These are phyloP conservation scores for Sporothrix humicola DNA, from an alignment of 2,329 filamentous ascomycete genomes.

Conservation along the genomic window DNA sequence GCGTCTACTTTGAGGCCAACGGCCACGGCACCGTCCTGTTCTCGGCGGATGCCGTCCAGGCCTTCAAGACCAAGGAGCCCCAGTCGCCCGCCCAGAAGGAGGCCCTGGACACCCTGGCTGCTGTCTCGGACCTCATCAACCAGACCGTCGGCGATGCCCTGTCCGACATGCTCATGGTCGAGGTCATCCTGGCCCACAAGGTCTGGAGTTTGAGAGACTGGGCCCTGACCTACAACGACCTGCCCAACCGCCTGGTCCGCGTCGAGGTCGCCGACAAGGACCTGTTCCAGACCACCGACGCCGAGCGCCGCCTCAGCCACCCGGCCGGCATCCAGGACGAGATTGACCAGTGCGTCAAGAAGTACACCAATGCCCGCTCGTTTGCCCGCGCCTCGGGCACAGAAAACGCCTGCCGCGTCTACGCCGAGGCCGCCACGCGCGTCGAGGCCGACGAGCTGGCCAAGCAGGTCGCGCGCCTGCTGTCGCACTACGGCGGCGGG, in stretches of 20 bases:
- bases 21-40: constrained; percentile 97
- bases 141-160: constrained; percentile 96
- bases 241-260: constrained; percentile 92
- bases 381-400: constrained; percentile 95
- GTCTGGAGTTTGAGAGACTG: constrained; percentile 88
- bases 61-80: constrained; percentile 79
- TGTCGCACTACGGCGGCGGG: constrained; percentile 62
- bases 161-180: constrained; percentile 93
- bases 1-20: constrained; percentile 98
- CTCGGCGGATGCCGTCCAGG: constrained; percentile 78
- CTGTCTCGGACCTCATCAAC: constrained; percentile 91
- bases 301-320: constrained; percentile 83
- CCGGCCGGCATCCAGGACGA: constrained; percentile 80
- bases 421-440: constrained; percentile 89
- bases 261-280: constrained; percentile 89
- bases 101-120: constrained; percentile 81
- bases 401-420: constrained; percentile 94
- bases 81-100: constrained; percentile 91
- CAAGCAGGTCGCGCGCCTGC: constrained; percentile 77
- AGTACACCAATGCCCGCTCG: constrained; percentile 86
- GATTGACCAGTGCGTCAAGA: constrained; percentile 86
- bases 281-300: constrained; percentile 88
- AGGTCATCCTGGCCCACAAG: constrained; percentile 95
- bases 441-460: constrained; percentile 91
- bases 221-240: constrained; percentile 89